Base-by-base conservation (phyloP, 352 stramenopile species). In the Pythium monospermum region DNA sequence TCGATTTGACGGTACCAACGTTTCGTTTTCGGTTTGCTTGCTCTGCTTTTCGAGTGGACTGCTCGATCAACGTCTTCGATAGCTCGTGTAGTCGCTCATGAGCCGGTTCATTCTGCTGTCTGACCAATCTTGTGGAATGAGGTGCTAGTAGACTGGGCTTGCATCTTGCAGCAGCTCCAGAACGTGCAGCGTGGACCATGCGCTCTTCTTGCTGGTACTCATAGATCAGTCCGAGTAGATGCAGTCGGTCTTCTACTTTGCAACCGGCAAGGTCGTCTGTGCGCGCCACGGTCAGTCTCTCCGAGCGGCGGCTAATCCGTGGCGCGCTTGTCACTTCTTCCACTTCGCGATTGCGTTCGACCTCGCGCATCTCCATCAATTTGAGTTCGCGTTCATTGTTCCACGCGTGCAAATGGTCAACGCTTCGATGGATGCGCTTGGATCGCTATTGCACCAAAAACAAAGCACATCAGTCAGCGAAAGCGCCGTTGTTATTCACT, bases 171-270 rank as follows among this genome's bases (percentile, higher is more conserved):
- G n/a, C n/a, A n/a, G n/a, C n/a, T n/a, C n/a, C n/a, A 35, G 31
- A 38, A 45, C 35, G 23, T 53, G 46, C 40, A 13, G 46, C 39
- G 12, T 61, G 53, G 1, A 68, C 46, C 12, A 62, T 40, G 4
- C 73, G 67, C 35, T 83, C 76, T 40, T 86, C 69, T 42, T 77
- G 73, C 27, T 91, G 74, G 42, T 84, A 78, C 31, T 83, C 61
- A 30, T 88, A 88, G 37, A 86, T 87, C 23, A 85, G 46, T 1
- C 76, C 80, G 22, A 88, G 68, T 27, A 86, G 51, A 36, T 87
- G 75, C 12, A 91, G 51, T 30, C 80, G 69, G 52, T 84, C 77
- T 55, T 87, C 78, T 3, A 85, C 75, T 51, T 83, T 81, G 49
- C 80, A 86, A 1, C 60, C 64, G 21, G 69, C 69, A 26, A 88